Evolutionary conservation across 2,329 filamentous ascomycete species (phyloP).

Genomic region (Graphiopsis chlorocephala): DNA sequence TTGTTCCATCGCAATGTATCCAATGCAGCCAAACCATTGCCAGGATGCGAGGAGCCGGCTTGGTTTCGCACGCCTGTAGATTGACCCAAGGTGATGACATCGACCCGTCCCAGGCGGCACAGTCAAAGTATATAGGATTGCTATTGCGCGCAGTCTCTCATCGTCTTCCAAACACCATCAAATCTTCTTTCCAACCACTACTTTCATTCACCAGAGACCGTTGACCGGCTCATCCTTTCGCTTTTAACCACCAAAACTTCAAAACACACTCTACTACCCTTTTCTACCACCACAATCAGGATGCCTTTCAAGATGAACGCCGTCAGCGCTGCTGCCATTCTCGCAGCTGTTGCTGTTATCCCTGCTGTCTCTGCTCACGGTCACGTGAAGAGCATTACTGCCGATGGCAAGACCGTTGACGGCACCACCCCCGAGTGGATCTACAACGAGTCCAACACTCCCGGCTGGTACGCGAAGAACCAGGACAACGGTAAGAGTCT

Average conservation of each 20-base stretch:
- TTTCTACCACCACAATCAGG: constrained; percentile 2
- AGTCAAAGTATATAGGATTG: constrained; percentile 7
- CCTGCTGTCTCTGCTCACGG: constrained; percentile 45
- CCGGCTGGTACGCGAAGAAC: constrained; percentile 21
- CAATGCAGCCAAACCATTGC: background rate
- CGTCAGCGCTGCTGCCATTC: constrained; percentile 17
- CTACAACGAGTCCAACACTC: constrained; percentile 7
- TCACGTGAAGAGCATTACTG: constrained; percentile 32
- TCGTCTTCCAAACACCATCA: background rate
- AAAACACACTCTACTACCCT: background rate
- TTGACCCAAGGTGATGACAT: background rate
- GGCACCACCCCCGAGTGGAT: constrained; percentile 16
- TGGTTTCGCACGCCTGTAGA: constrained; percentile 10
- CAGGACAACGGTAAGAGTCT: constrained; percentile 36
- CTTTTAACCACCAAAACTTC: constrained; percentile 5
- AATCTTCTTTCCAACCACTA: background rate
- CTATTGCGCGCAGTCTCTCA: background rate
- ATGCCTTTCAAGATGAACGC: constrained; percentile 20
- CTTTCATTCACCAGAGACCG: constrained; percentile 20
- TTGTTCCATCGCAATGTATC: constrained; percentile 2
- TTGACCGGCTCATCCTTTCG: constrained; percentile 23
- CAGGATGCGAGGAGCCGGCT: constrained; percentile 1
- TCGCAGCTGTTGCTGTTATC: constrained; percentile 19
- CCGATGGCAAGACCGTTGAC: constrained; percentile 10
- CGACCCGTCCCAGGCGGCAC: background rate